A percentile compares a stretch with the other conserved stretches of the same genome.
These are phyloP conservation scores for Linnemannia hyalina DNA, from an alignment of 192 early-diverging fungal species.

Conservation along the genomic window DNA sequence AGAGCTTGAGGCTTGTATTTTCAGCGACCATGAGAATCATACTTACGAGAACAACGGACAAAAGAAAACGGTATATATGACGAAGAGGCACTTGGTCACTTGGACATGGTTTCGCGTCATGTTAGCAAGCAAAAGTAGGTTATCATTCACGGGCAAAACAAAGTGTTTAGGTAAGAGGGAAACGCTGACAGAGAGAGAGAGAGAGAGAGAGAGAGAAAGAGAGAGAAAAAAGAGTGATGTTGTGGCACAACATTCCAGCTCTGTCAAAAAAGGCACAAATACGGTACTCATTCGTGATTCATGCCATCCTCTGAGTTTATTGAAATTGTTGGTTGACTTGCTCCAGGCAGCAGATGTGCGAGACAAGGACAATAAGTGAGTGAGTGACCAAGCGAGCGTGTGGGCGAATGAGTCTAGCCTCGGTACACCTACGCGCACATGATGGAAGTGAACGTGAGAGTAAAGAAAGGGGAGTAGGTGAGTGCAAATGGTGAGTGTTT, in stretches of 20 bases:
- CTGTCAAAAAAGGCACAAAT: no score
- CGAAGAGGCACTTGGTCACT: not conserved
- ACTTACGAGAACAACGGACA: not conserved
- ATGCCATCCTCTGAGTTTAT: no score
- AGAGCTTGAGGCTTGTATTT: not conserved
- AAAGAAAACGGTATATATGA: not conserved
- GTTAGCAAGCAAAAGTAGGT: not conserved
- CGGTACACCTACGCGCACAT: not conserved
- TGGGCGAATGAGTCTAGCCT: not conserved
- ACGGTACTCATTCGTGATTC: no score
- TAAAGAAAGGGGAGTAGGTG: not conserved
- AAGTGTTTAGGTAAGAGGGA: not conserved
- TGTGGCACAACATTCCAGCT: no score
- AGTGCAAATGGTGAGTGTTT: not conserved
- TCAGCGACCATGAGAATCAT: not conserved
- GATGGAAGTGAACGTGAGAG: not conserved
- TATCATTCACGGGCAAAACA: not conserved
- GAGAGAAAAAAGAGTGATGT: no score
- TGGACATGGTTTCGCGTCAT: slow-evolving; percentile 8
- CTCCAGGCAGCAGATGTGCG: not conserved
- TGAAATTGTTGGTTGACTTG: no score
- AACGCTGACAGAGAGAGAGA: not conserved
- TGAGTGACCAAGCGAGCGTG: not conserved
- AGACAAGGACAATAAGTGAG: not conserved
- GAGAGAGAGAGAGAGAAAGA: not conserved